A percentile compares a stretch with the other conserved stretches of the same genome.
These are phyloP conservation scores for Aureobasidium sp. DNA, from an alignment of 2,329 filamentous ascomycete species.

Conservation along the genomic window DNA sequence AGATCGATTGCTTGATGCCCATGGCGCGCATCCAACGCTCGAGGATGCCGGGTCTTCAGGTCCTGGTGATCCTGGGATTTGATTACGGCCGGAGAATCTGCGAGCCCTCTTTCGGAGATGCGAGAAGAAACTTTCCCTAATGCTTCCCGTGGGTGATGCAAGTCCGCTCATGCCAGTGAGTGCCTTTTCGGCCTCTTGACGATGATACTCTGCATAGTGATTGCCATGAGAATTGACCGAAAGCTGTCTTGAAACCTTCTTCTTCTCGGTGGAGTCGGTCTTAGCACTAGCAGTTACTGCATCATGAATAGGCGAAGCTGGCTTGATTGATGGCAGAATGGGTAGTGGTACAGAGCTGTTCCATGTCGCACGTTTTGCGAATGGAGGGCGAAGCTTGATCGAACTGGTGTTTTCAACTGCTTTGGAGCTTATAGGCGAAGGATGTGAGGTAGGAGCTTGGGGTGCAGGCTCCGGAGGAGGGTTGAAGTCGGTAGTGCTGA, in stretches of 20 bases:
- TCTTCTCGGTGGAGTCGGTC: slow-evolving; percentile 63
- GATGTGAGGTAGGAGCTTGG: slow-evolving; percentile 28
- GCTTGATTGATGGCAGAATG: slow-evolving; percentile 87
- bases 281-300: slow-evolving; percentile 61
- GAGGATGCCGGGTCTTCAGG: slow-evolving; percentile 77
- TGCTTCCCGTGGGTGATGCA: slow-evolving; percentile 67
- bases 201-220: slow-evolving; percentile 72
- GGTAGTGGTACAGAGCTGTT: slow-evolving; percentile 90
- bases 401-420: slow-evolving; percentile 38
- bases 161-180: slow-evolving; percentile 74
- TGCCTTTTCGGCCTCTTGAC: slow-evolving; percentile 84
- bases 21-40: slow-evolving; percentile 85
- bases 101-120: slow-evolving; percentile 90
- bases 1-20: slow-evolving; percentile 74
- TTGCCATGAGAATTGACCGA: slow-evolving; percentile 89
- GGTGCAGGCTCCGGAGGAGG: slow-evolving; percentile 52
- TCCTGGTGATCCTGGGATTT: slow-evolving; percentile 68
- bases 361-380: slow-evolving; percentile 87
- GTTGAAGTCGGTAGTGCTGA: slow-evolving; percentile 72
- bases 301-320: slow-evolving; percentile 94
- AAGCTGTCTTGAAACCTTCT: slow-evolving; percentile 86
- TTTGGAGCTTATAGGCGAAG: slow-evolving; percentile 38
- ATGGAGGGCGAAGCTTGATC: slow-evolving; percentile 50
- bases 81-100: slow-evolving; percentile 84
- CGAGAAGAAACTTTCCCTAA: slow-evolving; percentile 97